A percentile compares a stretch with the other conserved stretches of the same genome.
These are phyloP conservation scores for Microsporum audouinii DNA, from an alignment of 2,329 filamentous ascomycete species.

Conservation along the genomic window DNA sequence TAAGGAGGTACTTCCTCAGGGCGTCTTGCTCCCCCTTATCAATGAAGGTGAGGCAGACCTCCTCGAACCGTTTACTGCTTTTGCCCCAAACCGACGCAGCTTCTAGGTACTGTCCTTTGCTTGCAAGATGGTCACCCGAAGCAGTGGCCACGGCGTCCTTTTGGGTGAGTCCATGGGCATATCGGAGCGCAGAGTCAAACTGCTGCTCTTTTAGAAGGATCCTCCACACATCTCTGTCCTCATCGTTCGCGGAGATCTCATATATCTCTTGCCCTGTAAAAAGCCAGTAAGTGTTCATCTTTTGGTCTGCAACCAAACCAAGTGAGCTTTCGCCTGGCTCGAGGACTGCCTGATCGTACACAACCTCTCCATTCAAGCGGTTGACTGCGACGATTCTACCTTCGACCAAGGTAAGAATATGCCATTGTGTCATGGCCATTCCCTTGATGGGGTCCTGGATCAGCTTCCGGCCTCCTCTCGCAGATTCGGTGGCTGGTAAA, in stretches of 20 bases:
- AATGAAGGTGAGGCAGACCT: constrained; percentile 83
- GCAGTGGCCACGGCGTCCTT: constrained; percentile 86
- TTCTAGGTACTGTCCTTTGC: constrained; percentile 69
- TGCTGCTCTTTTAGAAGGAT: constrained; percentile 78
- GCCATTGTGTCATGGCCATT: constrained; percentile 84
- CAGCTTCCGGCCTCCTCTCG: constrained; percentile 52
- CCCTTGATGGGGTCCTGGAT: constrained; percentile 64
- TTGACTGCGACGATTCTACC: constrained; percentile 76
- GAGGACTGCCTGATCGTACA: constrained; percentile 79
- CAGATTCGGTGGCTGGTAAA: constrained; percentile 56
- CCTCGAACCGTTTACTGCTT: constrained; percentile 93
- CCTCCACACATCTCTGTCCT: constrained; percentile 88
- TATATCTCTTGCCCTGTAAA: constrained; percentile 87
- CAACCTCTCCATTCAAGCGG: constrained; percentile 68
- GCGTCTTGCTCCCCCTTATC: constrained; percentile 85
- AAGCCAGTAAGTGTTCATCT: constrained; percentile 96
- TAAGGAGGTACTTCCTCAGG: constrained; percentile 74
- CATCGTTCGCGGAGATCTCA: constrained; percentile 81
- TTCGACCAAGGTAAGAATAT: constrained; percentile 73
- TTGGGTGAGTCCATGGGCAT: constrained; percentile 67
- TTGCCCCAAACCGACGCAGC: constrained; percentile 85
- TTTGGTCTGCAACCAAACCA: constrained; percentile 77
- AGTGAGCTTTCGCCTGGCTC: constrained; percentile 67
- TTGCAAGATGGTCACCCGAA: constrained; percentile 77
- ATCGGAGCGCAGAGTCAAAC: constrained; percentile 77